phyloP scores from a whole-genome alignment of 2,329 filamentous ascomycete species.

The Cordyceps farinosa region DNA sequence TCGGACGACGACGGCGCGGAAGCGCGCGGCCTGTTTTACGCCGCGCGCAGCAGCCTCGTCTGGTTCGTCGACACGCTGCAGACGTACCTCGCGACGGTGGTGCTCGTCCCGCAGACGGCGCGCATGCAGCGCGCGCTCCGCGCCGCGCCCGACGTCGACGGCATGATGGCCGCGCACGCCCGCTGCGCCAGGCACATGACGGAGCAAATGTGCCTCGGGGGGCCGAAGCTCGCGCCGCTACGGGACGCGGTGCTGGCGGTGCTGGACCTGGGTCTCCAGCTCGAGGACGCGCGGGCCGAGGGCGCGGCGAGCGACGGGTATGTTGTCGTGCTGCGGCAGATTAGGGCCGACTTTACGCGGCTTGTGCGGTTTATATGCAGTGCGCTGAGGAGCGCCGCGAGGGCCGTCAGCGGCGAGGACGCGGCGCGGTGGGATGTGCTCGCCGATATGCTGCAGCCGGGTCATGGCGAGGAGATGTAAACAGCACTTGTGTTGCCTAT shows the following conservation, averaged over 20 bases:
- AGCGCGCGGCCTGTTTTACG: conserved; percentile 40
- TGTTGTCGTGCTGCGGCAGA: conserved; percentile 46
- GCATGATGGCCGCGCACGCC: conserved; percentile 66
- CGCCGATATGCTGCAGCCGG: conserved; percentile 64
- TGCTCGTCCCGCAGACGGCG: conserved; percentile 55
- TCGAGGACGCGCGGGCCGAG: conserved; percentile 51
- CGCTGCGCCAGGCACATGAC: conserved; percentile 56
- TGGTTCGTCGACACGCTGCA: conserved; percentile 71
- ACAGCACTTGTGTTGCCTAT: not conserved
- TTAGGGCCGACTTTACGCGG: conserved; percentile 57
- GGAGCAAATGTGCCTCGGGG: conserved; percentile 62
- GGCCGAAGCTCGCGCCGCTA: conserved; percentile 60
- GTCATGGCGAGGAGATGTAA: conserved; percentile 11
- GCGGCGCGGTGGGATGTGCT: conserved; percentile 66
- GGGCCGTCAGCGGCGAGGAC: conserved; percentile 58
- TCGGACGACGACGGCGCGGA: conserved; percentile 34
- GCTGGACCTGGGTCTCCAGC: conserved; percentile 64
- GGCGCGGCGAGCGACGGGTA: conserved; percentile 37
- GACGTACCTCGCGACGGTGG: conserved; percentile 66
- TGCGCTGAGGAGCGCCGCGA: conserved; percentile 65
- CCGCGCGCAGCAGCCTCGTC: conserved; percentile 61
- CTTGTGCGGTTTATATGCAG: conserved; percentile 63
- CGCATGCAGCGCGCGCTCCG: conserved; percentile 53
- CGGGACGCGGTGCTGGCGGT: conserved; percentile 65
- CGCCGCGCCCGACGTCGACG: conserved; percentile 65